A percentile compares a stretch with the other conserved stretches of the same genome.
phyloP scores from a whole-genome alignment of 73 alveolate species.

The Paramecium biaurelia region DNA sequence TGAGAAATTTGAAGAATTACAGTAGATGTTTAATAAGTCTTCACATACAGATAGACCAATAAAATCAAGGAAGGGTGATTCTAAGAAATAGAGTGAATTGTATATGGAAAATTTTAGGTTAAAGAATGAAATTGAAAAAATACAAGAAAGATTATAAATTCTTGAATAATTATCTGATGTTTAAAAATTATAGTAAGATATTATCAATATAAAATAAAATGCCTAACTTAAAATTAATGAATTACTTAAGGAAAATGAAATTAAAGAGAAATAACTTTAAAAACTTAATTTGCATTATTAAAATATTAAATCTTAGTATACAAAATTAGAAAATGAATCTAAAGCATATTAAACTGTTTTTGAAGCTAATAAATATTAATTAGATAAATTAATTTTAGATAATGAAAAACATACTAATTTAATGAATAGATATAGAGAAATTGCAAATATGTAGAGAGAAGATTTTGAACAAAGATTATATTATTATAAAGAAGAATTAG shows the following conservation, averaged over 20 bases:
- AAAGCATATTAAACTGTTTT: slow-evolving; percentile 32
- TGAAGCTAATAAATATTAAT: slow-evolving; percentile 26
- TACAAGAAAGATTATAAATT: neutral
- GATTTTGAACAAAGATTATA: neutral
- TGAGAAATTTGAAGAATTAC: neutral
- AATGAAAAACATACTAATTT: neutral
- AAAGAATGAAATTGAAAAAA: slow-evolving; percentile 16
- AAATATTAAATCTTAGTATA: neutral
- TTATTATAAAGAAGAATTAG: neutral
- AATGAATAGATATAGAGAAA: slow-evolving; percentile 30
- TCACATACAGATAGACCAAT: neutral
- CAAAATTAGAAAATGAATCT: slow-evolving; percentile 32
- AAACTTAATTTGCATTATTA: slow-evolving; percentile 18
- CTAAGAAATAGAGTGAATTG: neutral
- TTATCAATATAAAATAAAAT: neutral
- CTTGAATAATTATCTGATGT: slow-evolving; percentile 11
- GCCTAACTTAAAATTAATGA: slow-evolving; percentile 12
- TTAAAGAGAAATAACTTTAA: slow-evolving; percentile 21
- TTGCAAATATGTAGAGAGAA: slow-evolving; percentile 25
- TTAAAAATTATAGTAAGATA: neutral
- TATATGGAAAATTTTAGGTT: slow-evolving; percentile 21
- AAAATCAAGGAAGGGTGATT: neutral
- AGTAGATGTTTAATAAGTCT: neutral
- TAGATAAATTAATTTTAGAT: neutral
- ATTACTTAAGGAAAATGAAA: neutral